phyloP scores from a whole-genome alignment of 306 rosid species.

The Rubus parviflorus region DNA sequence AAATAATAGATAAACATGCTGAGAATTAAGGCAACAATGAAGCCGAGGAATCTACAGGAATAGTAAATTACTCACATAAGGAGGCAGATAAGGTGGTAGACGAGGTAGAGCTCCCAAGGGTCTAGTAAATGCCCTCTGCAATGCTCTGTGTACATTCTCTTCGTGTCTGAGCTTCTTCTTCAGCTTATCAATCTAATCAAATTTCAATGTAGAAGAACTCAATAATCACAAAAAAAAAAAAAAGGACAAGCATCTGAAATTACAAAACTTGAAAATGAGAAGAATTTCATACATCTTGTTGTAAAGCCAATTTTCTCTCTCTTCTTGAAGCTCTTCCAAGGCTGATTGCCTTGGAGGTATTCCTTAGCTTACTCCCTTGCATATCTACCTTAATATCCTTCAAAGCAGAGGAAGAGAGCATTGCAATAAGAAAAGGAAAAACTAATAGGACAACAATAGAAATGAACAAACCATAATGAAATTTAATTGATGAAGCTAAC shows the following conservation, averaged over 20 bases:
- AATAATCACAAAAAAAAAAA: slow-evolving; percentile 1
- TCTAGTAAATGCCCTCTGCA: slow-evolving; percentile 85
- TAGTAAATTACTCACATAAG: slow-evolving; percentile 51
- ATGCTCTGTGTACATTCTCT: slow-evolving; percentile 79
- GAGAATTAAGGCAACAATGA: not conserved
- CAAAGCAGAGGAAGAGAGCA: slow-evolving; percentile 18
- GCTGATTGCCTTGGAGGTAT: slow-evolving; percentile 32
- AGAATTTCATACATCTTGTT: slow-evolving; percentile 62
- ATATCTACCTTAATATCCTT: slow-evolving; percentile 60
- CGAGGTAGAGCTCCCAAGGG: slow-evolving; percentile 97
- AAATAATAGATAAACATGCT: not conserved
- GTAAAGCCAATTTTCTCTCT: slow-evolving; percentile 69
- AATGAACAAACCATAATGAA: slow-evolving; percentile 10
- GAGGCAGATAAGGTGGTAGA: slow-evolving; percentile 91
- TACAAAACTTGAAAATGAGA: not conserved
- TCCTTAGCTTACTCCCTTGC: slow-evolving; percentile 45
- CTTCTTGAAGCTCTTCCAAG: slow-evolving; percentile 44
- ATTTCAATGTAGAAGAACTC: slow-evolving; percentile 17
- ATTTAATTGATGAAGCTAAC: slow-evolving; percentile 24
- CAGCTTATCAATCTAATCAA: slow-evolving; percentile 80
- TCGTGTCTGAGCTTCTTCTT: slow-evolving; percentile 88
- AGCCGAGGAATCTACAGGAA: not conserved
- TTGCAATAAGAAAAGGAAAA: not conserved
- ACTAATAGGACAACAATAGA: not conserved
- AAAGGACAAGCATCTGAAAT: slow-evolving; percentile 13